Percentiles rank a stretch among this genome's conserved stretches.
phyloP scores from a whole-genome alignment of 192 early-diverging fungal species.

The Coemansia javaensis region DNA sequence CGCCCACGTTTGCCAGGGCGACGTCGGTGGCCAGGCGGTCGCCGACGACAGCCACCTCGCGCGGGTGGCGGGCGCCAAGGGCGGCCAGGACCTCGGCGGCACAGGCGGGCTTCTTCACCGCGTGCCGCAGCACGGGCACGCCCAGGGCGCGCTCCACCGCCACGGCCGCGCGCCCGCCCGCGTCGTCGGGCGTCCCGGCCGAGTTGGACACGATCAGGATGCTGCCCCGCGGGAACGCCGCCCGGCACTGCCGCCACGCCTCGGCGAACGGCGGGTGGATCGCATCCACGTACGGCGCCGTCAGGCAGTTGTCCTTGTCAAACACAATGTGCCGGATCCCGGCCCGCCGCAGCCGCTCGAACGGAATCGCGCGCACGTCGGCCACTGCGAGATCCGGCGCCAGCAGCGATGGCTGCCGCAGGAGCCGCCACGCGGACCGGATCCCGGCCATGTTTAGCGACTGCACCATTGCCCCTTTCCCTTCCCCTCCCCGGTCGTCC shows the following conservation, averaged over 20 bases:
- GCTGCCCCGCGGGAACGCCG: conserved; percentile 57
- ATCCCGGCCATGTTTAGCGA: conserved; percentile 71
- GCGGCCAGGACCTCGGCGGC: conserved; percentile 53
- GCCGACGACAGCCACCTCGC: conserved; percentile 71
- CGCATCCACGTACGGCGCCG: conserved; percentile 68
- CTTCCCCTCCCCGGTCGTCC: no score
- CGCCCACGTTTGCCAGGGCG: conserved; percentile 72
- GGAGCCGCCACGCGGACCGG: conserved; percentile 48
- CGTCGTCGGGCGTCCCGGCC: conserved; percentile 78
- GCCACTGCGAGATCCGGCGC: conserved; percentile 70
- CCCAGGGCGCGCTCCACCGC: conserved; percentile 33
- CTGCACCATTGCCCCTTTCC: no score
- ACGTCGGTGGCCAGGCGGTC: conserved; percentile 86
- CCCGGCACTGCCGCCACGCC: conserved; percentile 63
- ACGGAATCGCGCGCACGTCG: conserved; percentile 71
- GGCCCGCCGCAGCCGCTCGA: conserved; percentile 47
- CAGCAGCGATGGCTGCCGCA: conserved; percentile 62
- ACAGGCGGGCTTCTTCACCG: conserved; percentile 69
- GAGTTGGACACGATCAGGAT: conserved; percentile 89
- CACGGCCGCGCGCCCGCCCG: conserved; percentile 41
- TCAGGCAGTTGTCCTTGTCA: conserved; percentile 97
- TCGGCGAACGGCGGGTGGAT: conserved; percentile 67
- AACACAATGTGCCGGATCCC: conserved; percentile 79
- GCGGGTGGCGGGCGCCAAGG: conserved; percentile 14
- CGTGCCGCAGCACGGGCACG: conserved; percentile 58